Conservation (phyloP, 805 yeast genomes). For the Kodamaea hsintzibuensis region DNA sequence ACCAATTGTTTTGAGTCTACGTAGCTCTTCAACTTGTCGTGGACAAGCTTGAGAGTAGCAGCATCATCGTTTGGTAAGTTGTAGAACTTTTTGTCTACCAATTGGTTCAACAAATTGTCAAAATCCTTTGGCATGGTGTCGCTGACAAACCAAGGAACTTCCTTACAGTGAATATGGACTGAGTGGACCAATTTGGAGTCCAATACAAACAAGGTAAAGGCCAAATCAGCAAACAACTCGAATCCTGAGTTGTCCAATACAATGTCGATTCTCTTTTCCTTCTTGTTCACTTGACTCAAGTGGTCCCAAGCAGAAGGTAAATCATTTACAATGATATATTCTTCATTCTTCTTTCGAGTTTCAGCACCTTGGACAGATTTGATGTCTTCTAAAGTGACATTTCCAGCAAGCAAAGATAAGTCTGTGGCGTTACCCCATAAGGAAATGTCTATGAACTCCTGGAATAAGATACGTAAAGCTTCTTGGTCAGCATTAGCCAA, state of each 20-base stretch:
- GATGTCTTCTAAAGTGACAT: conserved; percentile 80
- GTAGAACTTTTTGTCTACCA: conserved; percentile 54
- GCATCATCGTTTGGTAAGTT: conserved; percentile 32
- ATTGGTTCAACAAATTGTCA: conserved; percentile 53
- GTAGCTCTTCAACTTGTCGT: conserved; percentile 22
- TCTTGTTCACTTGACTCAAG: conserved; percentile 27
- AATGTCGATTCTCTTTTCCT: conserved; percentile 63
- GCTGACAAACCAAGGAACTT: conserved; percentile 96
- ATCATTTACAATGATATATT: conserved; percentile 77
- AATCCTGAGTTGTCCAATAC: conserved; percentile 94
- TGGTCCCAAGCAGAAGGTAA: conserved; percentile 65
- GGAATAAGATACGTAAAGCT: conserved; percentile 58
- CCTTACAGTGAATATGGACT: conserved; percentile 83
- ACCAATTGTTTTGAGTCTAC: conserved; percentile 21
- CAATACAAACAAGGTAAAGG: conserved; percentile 54
- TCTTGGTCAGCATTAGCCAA: conserved; percentile 35
- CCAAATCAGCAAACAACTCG: conserved; percentile 86
- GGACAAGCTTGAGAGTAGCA: conserved; percentile 23
- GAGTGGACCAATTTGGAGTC: conserved; percentile 65
- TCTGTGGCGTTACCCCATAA: conserved; percentile 99
- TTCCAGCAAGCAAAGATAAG: conserved; percentile 82
- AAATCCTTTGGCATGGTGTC: conserved; percentile 90
- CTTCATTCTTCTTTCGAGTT: conserved; percentile 77
- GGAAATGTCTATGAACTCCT: conserved; percentile 83
- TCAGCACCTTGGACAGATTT: conserved; percentile 89